phyloP scores from a whole-genome alignment of 2,329 filamentous ascomycete genomes.

The Cercospora sp. region DNA sequence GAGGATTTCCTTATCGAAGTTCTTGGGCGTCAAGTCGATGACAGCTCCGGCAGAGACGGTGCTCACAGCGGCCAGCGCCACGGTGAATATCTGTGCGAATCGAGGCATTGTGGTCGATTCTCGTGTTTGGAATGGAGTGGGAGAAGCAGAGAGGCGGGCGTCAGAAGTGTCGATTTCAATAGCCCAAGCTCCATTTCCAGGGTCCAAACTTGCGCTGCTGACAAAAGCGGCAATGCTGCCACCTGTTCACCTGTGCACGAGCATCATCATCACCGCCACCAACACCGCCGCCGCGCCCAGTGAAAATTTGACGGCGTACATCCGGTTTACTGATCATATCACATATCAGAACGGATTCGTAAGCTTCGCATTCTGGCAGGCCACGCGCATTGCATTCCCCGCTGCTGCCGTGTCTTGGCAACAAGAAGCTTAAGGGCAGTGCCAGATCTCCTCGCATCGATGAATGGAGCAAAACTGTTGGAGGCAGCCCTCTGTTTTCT shows the following conservation, averaged over 20 bases:
- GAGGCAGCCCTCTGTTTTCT: background rate
- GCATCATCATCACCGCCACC: background rate
- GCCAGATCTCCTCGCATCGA: background rate
- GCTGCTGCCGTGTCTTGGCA: background rate
- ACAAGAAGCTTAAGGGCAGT: background rate
- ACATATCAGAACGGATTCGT: background rate
- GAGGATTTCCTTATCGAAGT: conserved; percentile 88
- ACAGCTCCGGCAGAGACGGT: conserved; percentile 77
- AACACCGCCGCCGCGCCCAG: background rate
- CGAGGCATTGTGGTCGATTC: conserved; percentile 45
- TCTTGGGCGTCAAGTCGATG: conserved; percentile 81
- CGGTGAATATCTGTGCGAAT: conserved; percentile 49
- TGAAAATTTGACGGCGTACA: background rate
- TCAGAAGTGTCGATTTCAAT: background rate
- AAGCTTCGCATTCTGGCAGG: background rate
- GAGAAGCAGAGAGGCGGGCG: background rate
- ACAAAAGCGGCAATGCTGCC: conserved; percentile 3
- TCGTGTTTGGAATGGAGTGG: background rate
- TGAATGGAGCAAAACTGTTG: background rate
- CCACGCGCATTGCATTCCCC: background rate
- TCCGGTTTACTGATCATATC: background rate
- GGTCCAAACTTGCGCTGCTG: conserved; percentile 4
- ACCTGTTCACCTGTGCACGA: background rate
- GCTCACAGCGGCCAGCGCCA: conserved; percentile 49
- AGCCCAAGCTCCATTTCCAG: conserved; percentile 4